Evolutionary conservation across 2,329 filamentous ascomycete species (phyloP), one percentile per base, ranked within the genome.

Genomic region (Didymella pinodella): DNA sequence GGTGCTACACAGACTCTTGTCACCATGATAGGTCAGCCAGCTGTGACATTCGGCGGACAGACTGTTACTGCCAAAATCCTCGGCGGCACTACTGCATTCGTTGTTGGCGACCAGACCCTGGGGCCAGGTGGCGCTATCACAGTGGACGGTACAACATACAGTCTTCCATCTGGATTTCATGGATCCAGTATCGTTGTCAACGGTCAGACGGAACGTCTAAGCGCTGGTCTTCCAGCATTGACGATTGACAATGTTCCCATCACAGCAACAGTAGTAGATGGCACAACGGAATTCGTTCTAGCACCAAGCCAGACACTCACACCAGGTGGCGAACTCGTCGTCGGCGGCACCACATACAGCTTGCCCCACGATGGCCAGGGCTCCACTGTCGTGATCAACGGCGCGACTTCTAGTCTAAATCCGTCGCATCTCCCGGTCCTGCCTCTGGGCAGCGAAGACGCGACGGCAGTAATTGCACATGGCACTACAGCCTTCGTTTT

Each of bases 1-100:
- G 75, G 75, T 20, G 70, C 66, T 5, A 70, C 71, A 2, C 65
- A 70, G 25, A 71, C 68, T 2, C 60, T 77, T 4, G 59, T 56
- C 31, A 70, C 66, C n/a, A 63, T 57, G 12, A 59, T 62, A 1
- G 40, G 48, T 10, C 54, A 62, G 18, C 66, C 73, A 11, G 61
- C 61, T 12, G 48, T 73, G 7, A 71, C 67, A 0, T 59, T 73
- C 10, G 63, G 64, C 18, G 66, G 64, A 11, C 62, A 68, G 38
- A 48, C 56, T 14, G 49, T 71, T 32, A 55, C 65, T 8, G 67
- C 72, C 8, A 71, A 68, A 6, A 54, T 72, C 0, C 50, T 69
- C 8, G 71, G 67, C 4, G 69, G 69, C 7, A 66, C 67, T 5
- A 72, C 72, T 1, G 44, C 61, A 11, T 71, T 72, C 31, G 62